These are phyloP conservation scores for Dioszegia aurantiaca DNA, from an alignment of 768 basidiomycete genomes.

Conservation along the genomic window DNA sequence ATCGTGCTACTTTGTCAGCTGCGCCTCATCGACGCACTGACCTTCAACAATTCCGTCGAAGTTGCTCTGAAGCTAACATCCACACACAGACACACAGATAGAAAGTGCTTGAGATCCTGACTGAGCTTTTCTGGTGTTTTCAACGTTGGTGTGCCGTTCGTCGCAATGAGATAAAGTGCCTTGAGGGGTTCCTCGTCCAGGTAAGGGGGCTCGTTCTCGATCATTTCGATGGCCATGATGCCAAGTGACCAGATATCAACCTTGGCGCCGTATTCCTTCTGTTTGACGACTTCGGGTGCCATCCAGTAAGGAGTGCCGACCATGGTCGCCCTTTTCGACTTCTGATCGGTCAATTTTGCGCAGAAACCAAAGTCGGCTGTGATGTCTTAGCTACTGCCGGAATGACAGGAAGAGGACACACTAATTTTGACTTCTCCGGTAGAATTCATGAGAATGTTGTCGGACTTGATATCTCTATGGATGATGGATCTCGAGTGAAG, in stretches of 20 bases:
- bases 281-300: slow-evolving; percentile 96
- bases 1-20: slow-evolving; percentile 66
- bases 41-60: slow-evolving; percentile 54
- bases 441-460: slow-evolving; percentile 89
- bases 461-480: slow-evolving; percentile 94
- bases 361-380: slow-evolving; percentile 95
- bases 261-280: slow-evolving; percentile 96
- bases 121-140: slow-evolving; percentile 93
- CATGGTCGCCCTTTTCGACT: slow-evolving; percentile 97
- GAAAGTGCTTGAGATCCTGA: slow-evolving; percentile 87
- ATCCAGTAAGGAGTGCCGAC: slow-evolving; percentile 99
- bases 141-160: slow-evolving; percentile 94
- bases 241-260: slow-evolving; percentile 98
- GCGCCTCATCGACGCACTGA: slow-evolving; percentile 16
- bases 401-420: slow-evolving; percentile 55
- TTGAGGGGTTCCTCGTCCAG: slow-evolving; percentile 95
- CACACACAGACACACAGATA: slow-evolving; percentile 96
- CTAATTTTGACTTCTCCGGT: slow-evolving; percentile 96
- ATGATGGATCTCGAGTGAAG: slow-evolving; percentile 92
- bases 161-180: slow-evolving; percentile 95
- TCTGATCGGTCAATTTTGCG: slow-evolving; percentile 91
- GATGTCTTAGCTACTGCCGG: neutral
- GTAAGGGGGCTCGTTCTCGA: slow-evolving; percentile 95
- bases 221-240: slow-evolving; percentile 90
- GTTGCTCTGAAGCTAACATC: slow-evolving; percentile 92